Conservation (phyloP, 768 basidiomycete species). For the Sarcodon aspratus region DNA sequence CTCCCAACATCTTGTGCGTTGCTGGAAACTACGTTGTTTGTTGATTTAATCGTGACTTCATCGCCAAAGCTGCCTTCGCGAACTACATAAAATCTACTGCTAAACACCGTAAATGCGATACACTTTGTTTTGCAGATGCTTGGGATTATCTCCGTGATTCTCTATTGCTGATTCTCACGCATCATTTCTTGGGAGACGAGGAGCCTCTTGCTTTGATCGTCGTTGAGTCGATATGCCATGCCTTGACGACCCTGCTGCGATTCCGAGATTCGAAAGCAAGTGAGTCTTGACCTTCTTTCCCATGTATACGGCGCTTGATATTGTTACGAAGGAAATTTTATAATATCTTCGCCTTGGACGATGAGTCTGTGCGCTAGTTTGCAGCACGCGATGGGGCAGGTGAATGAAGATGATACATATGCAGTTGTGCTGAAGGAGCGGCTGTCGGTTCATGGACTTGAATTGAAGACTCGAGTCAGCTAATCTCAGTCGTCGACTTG, state of each 20-base stretch:
- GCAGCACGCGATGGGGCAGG: not conserved
- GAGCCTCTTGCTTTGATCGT: constrained; percentile 39
- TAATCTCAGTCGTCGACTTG: too few relatives aligned
- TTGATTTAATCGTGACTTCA: constrained; percentile 4
- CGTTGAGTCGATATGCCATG: constrained; percentile 37
- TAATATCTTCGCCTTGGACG: constrained; percentile 37
- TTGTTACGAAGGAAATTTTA: not conserved
- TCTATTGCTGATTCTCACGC: constrained; percentile 35
- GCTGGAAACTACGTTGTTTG: not conserved
- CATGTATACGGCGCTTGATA: too few relatives aligned
- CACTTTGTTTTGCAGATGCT: constrained; percentile 34
- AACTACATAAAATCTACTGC: constrained; percentile 24
- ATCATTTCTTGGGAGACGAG: constrained; percentile 31
- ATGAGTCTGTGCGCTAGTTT: constrained; percentile 30
- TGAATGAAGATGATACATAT: not conserved
- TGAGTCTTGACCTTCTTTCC: constrained; percentile 1
- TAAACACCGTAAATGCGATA: constrained; percentile 13
- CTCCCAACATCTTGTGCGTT: constrained; percentile 32
- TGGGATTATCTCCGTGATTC: constrained; percentile 44
- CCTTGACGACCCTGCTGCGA: constrained; percentile 27
- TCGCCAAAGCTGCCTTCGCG: constrained; percentile 32
- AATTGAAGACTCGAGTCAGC: not conserved
- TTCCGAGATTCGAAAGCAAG: constrained; percentile 2
- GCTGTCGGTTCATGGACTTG: not conserved
- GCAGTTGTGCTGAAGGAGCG: not conserved